phyloP scores from a whole-genome alignment of 2,329 filamentous ascomycete genomes.

The Penicillium crustosum region DNA sequence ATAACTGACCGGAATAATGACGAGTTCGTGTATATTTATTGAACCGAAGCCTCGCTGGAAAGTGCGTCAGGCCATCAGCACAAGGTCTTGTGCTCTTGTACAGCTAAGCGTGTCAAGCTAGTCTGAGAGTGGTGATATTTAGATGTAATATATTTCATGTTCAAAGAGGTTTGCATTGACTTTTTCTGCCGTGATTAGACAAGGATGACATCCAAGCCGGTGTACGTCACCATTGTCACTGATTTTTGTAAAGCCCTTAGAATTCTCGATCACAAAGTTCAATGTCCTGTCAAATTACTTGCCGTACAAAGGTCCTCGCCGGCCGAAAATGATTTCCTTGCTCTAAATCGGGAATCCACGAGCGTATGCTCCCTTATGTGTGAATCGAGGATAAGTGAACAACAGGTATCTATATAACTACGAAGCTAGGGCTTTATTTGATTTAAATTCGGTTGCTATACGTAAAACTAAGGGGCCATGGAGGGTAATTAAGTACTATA shows the following conservation, averaged over 20 bases:
- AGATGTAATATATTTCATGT: neutral
- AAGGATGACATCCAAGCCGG: neutral
- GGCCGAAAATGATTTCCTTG: neutral
- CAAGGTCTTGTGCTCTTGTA: neutral
- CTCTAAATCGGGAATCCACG: neutral
- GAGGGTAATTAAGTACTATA: neutral
- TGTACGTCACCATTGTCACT: neutral
- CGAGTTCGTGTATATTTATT: neutral
- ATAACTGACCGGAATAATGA: neutral
- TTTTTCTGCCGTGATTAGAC: neutral
- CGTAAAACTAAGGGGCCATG: neutral
- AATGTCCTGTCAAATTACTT: neutral
- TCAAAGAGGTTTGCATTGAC: neutral
- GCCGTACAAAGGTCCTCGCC: neutral
- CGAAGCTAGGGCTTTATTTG: neutral
- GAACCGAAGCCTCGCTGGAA: neutral
- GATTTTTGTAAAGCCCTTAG: neutral
- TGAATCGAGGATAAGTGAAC: neutral
- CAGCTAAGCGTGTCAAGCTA: neutral
- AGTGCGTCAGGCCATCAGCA: neutral
- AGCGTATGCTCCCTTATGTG: neutral
- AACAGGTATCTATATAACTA: too few relatives aligned
- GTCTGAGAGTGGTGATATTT: neutral
- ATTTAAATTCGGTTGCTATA: neutral
- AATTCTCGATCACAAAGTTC: neutral